Percentiles rank a stretch among this genome's conserved stretches.
Evolutionary conservation across 148 eudicot genomes (phyloP).

Genomic region (Mesembryanthemum crystallinum): DNA sequence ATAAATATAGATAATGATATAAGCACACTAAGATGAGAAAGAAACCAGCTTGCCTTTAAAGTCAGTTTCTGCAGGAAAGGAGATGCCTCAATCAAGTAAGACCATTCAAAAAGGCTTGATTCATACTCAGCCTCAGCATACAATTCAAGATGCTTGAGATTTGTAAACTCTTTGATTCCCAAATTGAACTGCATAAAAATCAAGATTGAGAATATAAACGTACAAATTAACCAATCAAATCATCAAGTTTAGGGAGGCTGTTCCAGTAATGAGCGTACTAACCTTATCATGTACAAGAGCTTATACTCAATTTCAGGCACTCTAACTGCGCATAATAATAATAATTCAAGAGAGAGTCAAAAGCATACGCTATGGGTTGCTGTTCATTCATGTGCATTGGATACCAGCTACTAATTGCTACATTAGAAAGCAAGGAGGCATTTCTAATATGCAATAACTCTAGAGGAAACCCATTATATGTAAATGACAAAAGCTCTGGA

Average conservation of each 20-base stretch:
- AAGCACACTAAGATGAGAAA: not conserved
- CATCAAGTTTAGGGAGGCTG: too few relatives aligned
- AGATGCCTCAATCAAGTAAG: not conserved
- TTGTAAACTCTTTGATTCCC: not conserved
- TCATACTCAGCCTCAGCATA: not conserved
- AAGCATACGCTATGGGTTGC: conserved; percentile 10
- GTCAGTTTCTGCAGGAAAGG: not conserved
- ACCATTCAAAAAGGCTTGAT: conserved; percentile 1
- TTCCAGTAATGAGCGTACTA: not conserved
- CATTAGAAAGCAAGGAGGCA: conserved; percentile 9
- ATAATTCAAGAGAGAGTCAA: conserved; percentile 1
- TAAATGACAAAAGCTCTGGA: conserved; percentile 17
- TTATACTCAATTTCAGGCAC: not conserved
- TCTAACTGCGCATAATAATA: conserved; percentile 5
- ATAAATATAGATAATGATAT: too few relatives aligned
- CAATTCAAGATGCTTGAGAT: conserved; percentile 21
- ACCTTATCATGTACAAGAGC: not conserved
- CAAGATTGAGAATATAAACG: not conserved
- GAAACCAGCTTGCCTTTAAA: not conserved
- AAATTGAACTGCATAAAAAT: conserved; percentile 8
- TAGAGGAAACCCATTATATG: not conserved
- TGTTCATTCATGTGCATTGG: too few relatives aligned
- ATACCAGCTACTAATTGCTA: not conserved
- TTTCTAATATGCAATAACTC: conserved; percentile 5
- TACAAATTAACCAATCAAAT: not conserved